These are phyloP conservation scores for Dunaliella sp. DNA, from an alignment of 139 green algal species.

Conservation along the genomic window DNA sequence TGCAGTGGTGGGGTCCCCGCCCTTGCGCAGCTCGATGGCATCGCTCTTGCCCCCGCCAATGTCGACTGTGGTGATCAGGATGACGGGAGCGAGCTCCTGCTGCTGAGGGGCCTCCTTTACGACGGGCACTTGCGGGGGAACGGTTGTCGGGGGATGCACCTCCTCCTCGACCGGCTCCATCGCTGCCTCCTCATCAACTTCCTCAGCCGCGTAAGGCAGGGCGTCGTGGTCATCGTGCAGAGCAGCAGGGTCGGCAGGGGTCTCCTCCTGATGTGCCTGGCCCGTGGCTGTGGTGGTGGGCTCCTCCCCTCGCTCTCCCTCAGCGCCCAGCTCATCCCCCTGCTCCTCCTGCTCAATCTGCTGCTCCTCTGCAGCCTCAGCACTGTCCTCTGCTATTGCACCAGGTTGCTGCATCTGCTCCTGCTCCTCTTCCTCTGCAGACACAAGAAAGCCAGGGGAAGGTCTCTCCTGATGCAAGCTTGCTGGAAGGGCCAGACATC, in stretches of 20 bases:
- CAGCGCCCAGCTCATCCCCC: background rate
- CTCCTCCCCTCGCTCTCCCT: background rate
- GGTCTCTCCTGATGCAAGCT: too few species aligned
- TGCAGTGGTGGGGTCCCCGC: conserved; percentile 59
- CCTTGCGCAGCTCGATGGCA: conserved; percentile 59
- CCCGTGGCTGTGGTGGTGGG: too few species aligned
- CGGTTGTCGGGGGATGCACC: too few species aligned
- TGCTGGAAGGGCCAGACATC: too few species aligned
- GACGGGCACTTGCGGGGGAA: too few species aligned
- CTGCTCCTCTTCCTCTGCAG: conserved; percentile 2
- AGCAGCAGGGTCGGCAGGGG: too few species aligned
- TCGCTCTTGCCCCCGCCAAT: conserved; percentile 65
- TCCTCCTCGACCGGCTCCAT: too few species aligned
- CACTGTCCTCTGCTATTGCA: background rate
- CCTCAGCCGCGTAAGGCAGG: too few species aligned
- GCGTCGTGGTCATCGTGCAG: too few species aligned
- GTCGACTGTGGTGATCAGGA: conserved; percentile 87
- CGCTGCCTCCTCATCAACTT: too few species aligned
- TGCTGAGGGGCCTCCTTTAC: too few species aligned
- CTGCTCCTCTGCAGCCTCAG: background rate
- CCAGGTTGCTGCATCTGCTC: background rate
- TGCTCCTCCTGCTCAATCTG: background rate
- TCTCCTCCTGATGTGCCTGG: too few species aligned
- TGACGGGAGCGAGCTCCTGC: conserved; percentile 1
- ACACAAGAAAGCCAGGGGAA: background rate